Evolutionary conservation across 2,329 filamentous ascomycete species (phyloP).

Genomic region (Diplodia mutila): DNA sequence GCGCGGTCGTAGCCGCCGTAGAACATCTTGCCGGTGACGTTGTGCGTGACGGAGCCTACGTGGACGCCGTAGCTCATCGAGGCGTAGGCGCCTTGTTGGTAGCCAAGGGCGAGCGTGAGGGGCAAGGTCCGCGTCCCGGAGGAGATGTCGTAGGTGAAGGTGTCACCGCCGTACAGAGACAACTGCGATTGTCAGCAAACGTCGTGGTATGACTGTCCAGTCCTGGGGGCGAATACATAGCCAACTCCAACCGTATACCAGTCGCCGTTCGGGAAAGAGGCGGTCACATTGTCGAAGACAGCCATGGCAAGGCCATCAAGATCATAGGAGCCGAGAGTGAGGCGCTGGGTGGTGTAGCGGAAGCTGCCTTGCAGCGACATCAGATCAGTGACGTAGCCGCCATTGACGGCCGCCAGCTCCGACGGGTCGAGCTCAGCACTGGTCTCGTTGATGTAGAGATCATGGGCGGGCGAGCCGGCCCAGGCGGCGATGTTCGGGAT

Average conservation of each 20-base stretch:
- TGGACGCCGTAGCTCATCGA: constrained; percentile 40
- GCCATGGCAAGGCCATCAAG: not conserved
- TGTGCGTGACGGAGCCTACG: constrained; percentile 38
- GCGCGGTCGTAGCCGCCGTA: constrained; percentile 44
- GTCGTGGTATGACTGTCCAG: not conserved
- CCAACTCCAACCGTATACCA: constrained; percentile 8
- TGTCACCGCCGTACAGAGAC: not conserved
- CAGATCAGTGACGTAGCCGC: not conserved
- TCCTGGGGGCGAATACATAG: not conserved
- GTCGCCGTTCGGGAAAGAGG: not conserved
- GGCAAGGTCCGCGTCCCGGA: not conserved
- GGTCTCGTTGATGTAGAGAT: not conserved
- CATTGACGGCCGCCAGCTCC: not conserved
- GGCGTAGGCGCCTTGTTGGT: constrained; percentile 26
- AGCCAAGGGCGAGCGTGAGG: not conserved
- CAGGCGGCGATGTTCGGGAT: not conserved
- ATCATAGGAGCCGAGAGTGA: not conserved
- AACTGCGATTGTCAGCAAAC: not conserved
- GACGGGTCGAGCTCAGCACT: not conserved
- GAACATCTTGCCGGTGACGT: constrained; percentile 35
- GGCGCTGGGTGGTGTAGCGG: not conserved
- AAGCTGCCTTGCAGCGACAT: not conserved
- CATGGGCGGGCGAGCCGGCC: not conserved
- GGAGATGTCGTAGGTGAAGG: not conserved
- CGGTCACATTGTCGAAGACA: not conserved